Evolutionary conservation across 768 basidiomycete genomes (phyloP), one percentile per base, ranked within the genome.

Genomic region (Mrakia hoshinonis): DNA sequence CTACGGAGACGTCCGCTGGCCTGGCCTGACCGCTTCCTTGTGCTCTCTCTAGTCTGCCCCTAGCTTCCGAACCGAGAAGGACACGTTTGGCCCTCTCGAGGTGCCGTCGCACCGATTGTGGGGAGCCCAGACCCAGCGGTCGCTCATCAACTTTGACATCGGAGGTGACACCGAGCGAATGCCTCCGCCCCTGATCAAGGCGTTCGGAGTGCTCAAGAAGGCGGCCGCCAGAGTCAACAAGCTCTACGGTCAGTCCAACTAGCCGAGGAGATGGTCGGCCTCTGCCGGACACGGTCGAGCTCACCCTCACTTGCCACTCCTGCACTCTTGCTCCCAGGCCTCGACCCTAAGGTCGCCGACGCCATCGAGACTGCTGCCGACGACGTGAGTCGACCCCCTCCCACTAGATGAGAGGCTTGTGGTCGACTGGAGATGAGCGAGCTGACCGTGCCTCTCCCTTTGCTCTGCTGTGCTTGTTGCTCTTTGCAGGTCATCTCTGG

Each of bases 51-150:
- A 61, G 48, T 72, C 71, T 54, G 29, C 64, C 9, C 52, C 54
- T n/a, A 4, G 24, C 11, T 63, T 46, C 75, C 89, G 94, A 71
- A 82, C 83, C 29, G 95, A 99, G 81, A 87, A 83, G 75, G 96
- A 98, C 80, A 97, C 96, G 3, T 98, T 99, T 79, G 96, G 96
- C 43, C 91, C 93, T 73, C 85, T 99, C 49, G 85, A 89, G 75
- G 96, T 99, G 31, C 89, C 90, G 31, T 85, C 85, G 20, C 87
- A 90, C 72, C 86, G 88, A 70, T 97, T 98, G 81, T 99, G 94
- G 92, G 96, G 96, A 72, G 94, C 94, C 22, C 96, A 98, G 81
- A 99, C 96, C 18, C 95, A 98, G 78, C 85, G 96, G 90, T 89
- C 92, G 24, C 83, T 98, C 73, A 90, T 94, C 80, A 99, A 99